Percentiles rank a stretch among this genome's conserved stretches.
Conservation (phyloP, 768 basidiomycete species). For the Gymnopilus dilepis region DNA sequence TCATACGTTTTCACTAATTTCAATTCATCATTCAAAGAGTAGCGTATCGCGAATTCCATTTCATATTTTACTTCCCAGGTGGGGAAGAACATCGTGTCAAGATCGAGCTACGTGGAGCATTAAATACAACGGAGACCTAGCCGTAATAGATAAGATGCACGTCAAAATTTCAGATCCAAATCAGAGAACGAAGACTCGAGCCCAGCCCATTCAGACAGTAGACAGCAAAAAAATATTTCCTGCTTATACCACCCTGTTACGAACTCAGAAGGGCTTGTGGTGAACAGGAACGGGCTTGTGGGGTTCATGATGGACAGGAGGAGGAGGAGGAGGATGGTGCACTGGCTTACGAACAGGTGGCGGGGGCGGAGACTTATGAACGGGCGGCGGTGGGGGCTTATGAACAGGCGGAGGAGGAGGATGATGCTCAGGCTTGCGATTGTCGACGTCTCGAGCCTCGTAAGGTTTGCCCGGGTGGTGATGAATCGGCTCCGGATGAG, state of each 20-base stretch:
- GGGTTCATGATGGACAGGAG: background rate
- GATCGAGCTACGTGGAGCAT: background rate
- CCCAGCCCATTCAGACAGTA: background rate
- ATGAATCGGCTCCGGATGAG: background rate
- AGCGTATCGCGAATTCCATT: background rate
- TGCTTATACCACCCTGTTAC: no score
- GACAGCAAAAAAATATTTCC: no score
- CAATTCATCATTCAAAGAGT: no score
- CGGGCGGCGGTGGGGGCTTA: background rate
- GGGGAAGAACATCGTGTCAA: background rate
- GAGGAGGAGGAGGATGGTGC: background rate
- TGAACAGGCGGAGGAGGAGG: background rate
- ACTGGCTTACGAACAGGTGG: background rate
- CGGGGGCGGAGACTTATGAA: no score
- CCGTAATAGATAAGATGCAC: background rate
- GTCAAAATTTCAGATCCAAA: background rate
- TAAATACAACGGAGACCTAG: background rate
- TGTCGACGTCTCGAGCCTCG: background rate
- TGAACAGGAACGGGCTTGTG: background rate
- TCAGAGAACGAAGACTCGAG: background rate
- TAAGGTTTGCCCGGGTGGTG: background rate
- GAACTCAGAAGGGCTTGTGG: background rate
- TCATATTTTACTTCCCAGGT: constrained; percentile 1
- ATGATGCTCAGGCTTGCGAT: background rate
- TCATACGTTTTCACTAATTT: no score